Evolutionary conservation across 768 basidiomycete species (phyloP), one percentile per base, ranked within the genome.

Genomic region (Tricholoma sp.): DNA sequence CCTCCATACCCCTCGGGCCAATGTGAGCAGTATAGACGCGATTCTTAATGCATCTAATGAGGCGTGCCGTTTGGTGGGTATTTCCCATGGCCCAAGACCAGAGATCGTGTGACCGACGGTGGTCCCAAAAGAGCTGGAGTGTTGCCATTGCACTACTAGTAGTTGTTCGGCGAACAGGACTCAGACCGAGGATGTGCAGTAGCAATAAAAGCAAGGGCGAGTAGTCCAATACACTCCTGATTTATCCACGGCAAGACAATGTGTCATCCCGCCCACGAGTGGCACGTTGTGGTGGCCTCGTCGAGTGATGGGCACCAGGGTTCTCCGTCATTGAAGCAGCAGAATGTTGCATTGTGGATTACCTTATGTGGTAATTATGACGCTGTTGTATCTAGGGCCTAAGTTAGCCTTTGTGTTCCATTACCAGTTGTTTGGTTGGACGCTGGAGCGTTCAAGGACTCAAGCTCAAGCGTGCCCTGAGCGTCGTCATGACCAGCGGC

Each of bases 121-220:
- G 18, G 21, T 65, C 58, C 63, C 63, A 69, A 51, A 64, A 54
- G 18, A 73, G 59, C 52, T 68, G 50, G 49, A 72, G 66, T 1
- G 69, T 68, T 27, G 71, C 63, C 71, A 72, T 37, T 72, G 50
- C 32, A 51, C 46, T 34, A n/a, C n/a, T n/a, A n/a, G n/a, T n/a
- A 32, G 7, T 31, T 21, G 31, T 19, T 31, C 32, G 35, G 19
- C 5, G 29, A 31, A 10, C 10, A 9, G 10, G 31, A 47, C n/a
- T n/a, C n/a, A n/a, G n/a, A n/a, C n/a, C n/a, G 55, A 7, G 52
- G 8, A 5, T 55, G 9, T 9, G 18, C 34, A 50, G 14, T 19
- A 5, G 29, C 16, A 18, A 6, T 16, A 6, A n/a, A 18, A 46
- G 5, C n/a, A 32, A 5, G 16, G 39, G 7, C 10, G 34, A 43